phyloP scores from a whole-genome alignment of 2,329 filamentous ascomycete genomes.

The Xylaria digitata region DNA sequence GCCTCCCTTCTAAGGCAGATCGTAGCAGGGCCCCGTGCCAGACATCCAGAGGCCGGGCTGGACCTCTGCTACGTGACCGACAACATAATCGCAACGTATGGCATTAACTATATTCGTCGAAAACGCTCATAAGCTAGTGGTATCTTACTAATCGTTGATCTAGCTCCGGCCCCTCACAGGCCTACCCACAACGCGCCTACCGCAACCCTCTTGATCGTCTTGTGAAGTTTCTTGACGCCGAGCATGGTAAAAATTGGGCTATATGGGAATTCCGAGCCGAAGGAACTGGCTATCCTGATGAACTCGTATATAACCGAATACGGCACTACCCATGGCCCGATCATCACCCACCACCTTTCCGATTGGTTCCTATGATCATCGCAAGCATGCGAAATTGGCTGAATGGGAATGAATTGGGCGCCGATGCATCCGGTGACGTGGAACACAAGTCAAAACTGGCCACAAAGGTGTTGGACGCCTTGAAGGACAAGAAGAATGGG shows the following conservation, averaged over 20 bases:
- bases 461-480: slow-evolving; percentile 45
- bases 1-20: slow-evolving; percentile 87
- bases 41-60: slow-evolving; percentile 86
- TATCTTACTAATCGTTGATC: slow-evolving; percentile 34
- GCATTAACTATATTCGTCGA: slow-evolving; percentile 8
- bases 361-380: slow-evolving; percentile 87
- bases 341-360: slow-evolving; percentile 95
- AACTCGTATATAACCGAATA: slow-evolving; percentile 85
- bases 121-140: not conserved
- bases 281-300: slow-evolving; percentile 93
- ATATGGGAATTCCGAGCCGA: slow-evolving; percentile 99
- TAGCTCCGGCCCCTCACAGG: slow-evolving; percentile 89
- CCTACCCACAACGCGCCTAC: slow-evolving; percentile 91
- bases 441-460: slow-evolving; percentile 42
- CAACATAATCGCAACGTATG: slow-evolving; percentile 73
- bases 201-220: slow-evolving; percentile 91
- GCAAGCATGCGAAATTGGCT: slow-evolving; percentile 94
- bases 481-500: slow-evolving; percentile 52
- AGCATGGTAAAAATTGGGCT: slow-evolving; percentile 86
- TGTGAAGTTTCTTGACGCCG: slow-evolving; percentile 86
- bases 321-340: slow-evolving; percentile 97
- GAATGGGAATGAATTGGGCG: slow-evolving; percentile 60
- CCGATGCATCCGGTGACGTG: slow-evolving; percentile 40
- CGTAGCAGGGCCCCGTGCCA: slow-evolving; percentile 85
- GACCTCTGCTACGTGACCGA: slow-evolving; percentile 97